Conservation (phyloP, 2,329 filamentous ascomycete genomes). For the Clarireedia monteithiana region DNA sequence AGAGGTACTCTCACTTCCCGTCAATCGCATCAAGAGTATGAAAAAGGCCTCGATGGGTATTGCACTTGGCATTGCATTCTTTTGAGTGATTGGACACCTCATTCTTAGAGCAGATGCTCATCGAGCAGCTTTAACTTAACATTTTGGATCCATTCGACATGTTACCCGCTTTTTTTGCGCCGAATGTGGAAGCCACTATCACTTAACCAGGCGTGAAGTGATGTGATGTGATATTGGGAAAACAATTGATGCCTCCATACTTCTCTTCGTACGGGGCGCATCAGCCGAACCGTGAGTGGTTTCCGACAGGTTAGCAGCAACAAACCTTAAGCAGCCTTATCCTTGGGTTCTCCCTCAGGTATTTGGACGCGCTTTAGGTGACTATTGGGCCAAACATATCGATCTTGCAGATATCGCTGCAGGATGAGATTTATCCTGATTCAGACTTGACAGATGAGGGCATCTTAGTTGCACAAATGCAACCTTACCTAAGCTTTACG, state of each 20-base stretch:
- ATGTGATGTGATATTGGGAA: no score
- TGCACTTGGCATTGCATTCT: background rate
- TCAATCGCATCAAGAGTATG: background rate
- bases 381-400: background rate
- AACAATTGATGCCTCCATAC: no score
- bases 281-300: background rate
- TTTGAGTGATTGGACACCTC: background rate
- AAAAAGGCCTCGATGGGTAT: no score
- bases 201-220: no score
- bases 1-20: background rate
- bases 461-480: background rate
- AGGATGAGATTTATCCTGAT: conserved; percentile 1
- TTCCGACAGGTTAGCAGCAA: background rate
- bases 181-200: background rate
- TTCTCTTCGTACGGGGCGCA: background rate
- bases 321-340: background rate
- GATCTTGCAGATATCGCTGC: background rate
- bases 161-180: background rate
- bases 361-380: background rate
- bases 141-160: background rate
- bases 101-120: no score
- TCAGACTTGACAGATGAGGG: background rate
- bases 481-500: background rate
- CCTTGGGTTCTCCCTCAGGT: background rate
- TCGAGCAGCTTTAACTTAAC: no score